Conservation (phyloP, 805 yeast species). For the Phaffomyces opuntiae region DNA sequence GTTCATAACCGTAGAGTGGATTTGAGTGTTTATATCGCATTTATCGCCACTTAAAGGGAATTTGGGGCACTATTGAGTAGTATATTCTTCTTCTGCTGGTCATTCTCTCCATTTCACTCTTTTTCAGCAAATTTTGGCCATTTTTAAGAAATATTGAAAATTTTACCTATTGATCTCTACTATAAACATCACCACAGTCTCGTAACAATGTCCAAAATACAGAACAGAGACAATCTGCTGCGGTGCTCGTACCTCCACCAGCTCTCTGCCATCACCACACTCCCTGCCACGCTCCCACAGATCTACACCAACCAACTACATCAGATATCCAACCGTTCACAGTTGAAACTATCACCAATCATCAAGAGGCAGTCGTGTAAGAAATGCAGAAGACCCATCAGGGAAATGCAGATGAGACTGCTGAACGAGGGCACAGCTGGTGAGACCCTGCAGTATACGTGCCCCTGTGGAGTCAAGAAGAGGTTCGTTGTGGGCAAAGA, state of each 20-base stretch:
- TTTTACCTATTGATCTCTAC: not conserved
- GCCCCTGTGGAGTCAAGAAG: conserved; percentile 46
- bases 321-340: conserved; percentile 38
- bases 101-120: too few species aligned
- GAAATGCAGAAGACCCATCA: conserved; percentile 47
- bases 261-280: not conserved
- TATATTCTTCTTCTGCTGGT: too few species aligned
- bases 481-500: conserved; percentile 59
- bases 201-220: not conserved
- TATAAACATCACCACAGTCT: not conserved
- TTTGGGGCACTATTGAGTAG: too few species aligned
- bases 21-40: too few species aligned
- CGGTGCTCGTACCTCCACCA: conserved; percentile 5
- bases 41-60: too few species aligned
- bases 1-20: too few species aligned
- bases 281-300: not conserved
- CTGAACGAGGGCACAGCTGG: conserved; percentile 37
- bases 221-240: conserved; percentile 1
- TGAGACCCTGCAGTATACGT: conserved; percentile 43
- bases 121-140: too few species aligned
- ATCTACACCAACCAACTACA: not conserved
- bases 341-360: conserved; percentile 34
- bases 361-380: conserved; percentile 69
- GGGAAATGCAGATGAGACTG: conserved; percentile 39
- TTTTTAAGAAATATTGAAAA: too few species aligned